A percentile compares a stretch with the other conserved stretches of the same genome.
Conservation (phyloP, 768 basidiomycete genomes). For the Daedaleopsis sinensis region DNA sequence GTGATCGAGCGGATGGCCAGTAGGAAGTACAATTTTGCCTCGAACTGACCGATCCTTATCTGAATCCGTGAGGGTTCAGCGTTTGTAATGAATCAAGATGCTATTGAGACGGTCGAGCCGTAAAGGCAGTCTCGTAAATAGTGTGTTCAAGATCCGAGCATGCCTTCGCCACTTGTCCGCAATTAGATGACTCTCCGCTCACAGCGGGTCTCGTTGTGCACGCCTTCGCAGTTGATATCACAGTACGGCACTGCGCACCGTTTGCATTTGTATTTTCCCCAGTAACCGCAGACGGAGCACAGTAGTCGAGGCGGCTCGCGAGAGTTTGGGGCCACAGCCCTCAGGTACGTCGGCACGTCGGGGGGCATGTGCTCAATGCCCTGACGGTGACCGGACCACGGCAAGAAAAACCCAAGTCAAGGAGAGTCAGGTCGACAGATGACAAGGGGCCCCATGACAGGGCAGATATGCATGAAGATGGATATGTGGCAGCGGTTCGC, state of each 20-base stretch:
- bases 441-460: background rate
- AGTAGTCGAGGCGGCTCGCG: constrained; percentile 67
- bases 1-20: constrained; percentile 60
- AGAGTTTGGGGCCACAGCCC: constrained; percentile 61
- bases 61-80: no score
- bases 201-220: constrained; percentile 82
- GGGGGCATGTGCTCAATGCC: constrained; percentile 58
- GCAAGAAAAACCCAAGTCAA: background rate
- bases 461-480: background rate
- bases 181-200: constrained; percentile 66
- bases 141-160: no score
- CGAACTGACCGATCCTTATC: background rate
- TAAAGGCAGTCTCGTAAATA: no score
- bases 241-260: constrained; percentile 80
- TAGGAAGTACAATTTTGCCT: constrained; percentile 63
- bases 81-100: no score
- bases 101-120: no score
- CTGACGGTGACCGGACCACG: constrained; percentile 36
- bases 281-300: constrained; percentile 89
- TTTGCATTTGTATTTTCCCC: constrained; percentile 78
- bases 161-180: background rate
- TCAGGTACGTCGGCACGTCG: constrained; percentile 69
- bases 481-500: background rate
- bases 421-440: background rate
- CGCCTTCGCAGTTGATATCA: constrained; percentile 67